These are phyloP conservation scores for Neckera pumila DNA, from an alignment of 225 moss, liverwort and hornwort species.

Conservation along the genomic window DNA sequence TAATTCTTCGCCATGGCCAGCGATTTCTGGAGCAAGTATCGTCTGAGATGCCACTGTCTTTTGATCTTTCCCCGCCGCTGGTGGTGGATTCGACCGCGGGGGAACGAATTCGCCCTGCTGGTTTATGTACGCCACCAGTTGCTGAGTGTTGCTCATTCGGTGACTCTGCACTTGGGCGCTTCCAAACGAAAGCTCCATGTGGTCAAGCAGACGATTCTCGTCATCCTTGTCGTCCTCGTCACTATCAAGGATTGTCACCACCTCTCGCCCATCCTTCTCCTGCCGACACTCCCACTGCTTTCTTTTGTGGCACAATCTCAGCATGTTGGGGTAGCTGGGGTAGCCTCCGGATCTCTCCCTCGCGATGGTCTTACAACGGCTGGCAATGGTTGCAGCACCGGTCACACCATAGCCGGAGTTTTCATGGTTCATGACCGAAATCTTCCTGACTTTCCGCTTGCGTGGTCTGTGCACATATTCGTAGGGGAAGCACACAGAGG, in stretches of 20 bases:
- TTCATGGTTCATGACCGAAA: not conserved
- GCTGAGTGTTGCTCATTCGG: not conserved
- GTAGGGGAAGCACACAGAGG: conserved; percentile 1
- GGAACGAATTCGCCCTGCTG: not conserved
- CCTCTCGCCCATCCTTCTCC: conserved; percentile 21
- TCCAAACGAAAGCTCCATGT: conserved; percentile 8
- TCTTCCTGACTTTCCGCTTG: conserved; percentile 3
- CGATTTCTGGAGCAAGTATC: not conserved
- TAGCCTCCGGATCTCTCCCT: conserved; percentile 2
- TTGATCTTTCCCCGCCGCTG: not conserved
- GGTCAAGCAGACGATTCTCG: not conserved
- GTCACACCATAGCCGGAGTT: not conserved
- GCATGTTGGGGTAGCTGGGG: not conserved
- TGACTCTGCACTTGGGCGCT: conserved; percentile 8
- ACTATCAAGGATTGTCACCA: conserved; percentile 42
- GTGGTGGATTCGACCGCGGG: not conserved
- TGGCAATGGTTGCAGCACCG: conserved; percentile 8
- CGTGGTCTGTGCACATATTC: conserved; percentile 3
- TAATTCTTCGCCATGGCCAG: not conserved
- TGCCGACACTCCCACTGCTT: conserved; percentile 20
- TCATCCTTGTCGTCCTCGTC: conserved; percentile 5
- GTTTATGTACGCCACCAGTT: conserved; percentile 2
- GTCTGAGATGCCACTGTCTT: not conserved
- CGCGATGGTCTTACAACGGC: conserved; percentile 27
- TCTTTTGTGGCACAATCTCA: not conserved